phyloP scores from a whole-genome alignment of 768 basidiomycete genomes.

The Podaxis sp. region DNA sequence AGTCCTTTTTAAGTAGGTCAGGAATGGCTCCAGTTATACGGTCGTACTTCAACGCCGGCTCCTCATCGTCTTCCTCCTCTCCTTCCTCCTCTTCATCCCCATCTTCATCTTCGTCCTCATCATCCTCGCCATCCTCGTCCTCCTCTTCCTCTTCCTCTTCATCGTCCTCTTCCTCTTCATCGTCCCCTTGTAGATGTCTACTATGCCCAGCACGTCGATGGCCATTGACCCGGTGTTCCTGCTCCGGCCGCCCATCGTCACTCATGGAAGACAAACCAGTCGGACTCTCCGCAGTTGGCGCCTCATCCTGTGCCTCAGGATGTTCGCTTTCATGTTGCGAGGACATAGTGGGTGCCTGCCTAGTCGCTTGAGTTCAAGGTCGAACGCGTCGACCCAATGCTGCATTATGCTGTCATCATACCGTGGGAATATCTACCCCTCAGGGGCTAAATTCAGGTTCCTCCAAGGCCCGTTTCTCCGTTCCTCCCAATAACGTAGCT shows the following conservation, averaged over 20 bases:
- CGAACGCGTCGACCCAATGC: not conserved
- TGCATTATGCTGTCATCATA: conserved; percentile 3
- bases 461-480: no score
- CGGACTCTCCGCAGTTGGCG: conserved; percentile 17
- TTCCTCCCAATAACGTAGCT: no score
- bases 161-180: conserved; percentile 19
- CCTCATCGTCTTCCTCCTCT: conserved; percentile 81
- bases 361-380: not conserved
- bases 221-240: conserved; percentile 1
- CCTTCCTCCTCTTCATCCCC: conserved; percentile 54
- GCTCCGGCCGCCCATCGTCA: conserved; percentile 12
- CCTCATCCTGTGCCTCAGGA: not conserved
- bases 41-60: conserved; percentile 90
- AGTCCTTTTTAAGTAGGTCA: conserved; percentile 85
- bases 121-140: conserved; percentile 25
- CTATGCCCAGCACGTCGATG: not conserved
- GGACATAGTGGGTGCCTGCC: not conserved
- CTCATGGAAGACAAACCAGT: conserved; percentile 13
- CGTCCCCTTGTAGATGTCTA: not conserved
- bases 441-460: not conserved
- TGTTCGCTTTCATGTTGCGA: conserved; percentile 12
- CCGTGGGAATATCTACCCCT: conserved; percentile 5
- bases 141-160: conserved; percentile 27
- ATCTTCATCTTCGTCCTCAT: conserved; percentile 38
- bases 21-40: conserved; percentile 70